These are phyloP conservation scores for Lactarius akahatsu DNA, from an alignment of 768 basidiomycete species.

Conservation along the genomic window DNA sequence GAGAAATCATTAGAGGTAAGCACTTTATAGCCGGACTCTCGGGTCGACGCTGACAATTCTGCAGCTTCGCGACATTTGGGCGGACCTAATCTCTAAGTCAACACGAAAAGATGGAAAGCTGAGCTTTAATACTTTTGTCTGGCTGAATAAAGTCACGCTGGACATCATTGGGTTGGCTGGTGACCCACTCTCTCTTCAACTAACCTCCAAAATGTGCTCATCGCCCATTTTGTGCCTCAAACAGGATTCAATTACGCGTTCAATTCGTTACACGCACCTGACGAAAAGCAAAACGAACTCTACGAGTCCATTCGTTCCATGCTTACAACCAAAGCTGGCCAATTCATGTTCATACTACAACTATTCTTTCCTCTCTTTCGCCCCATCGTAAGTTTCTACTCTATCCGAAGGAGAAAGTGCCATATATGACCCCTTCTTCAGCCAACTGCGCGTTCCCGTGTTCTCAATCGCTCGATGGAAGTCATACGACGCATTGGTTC, in stretches of 20 bases:
- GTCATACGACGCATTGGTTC: constrained; percentile 53
- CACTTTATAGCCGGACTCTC: neutral
- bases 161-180: constrained; percentile 34
- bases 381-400: constrained; percentile 38
- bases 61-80: constrained; percentile 37
- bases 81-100: constrained; percentile 21
- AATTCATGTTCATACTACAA: constrained; percentile 38
- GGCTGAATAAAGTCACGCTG: constrained; percentile 31
- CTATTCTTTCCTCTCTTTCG: constrained; percentile 40
- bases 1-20: constrained; percentile 31
- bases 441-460: constrained; percentile 31
- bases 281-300: constrained; percentile 35
- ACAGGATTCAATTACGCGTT: constrained; percentile 44
- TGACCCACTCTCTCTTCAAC: neutral
- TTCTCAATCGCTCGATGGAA: constrained; percentile 34
- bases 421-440: constrained; percentile 16
- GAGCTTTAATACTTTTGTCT: constrained; percentile 23
- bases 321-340: constrained; percentile 26
- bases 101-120: constrained; percentile 18
- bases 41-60: too few species aligned
- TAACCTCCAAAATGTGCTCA: neutral
- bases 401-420: neutral
- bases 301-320: constrained; percentile 38
- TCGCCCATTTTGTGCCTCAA: neutral
- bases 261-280: constrained; percentile 33